Evolutionary conservation across 129 eudicot species (phyloP), one percentile per base, ranked within the genome.

Genomic region (Artemisia tridentata): DNA sequence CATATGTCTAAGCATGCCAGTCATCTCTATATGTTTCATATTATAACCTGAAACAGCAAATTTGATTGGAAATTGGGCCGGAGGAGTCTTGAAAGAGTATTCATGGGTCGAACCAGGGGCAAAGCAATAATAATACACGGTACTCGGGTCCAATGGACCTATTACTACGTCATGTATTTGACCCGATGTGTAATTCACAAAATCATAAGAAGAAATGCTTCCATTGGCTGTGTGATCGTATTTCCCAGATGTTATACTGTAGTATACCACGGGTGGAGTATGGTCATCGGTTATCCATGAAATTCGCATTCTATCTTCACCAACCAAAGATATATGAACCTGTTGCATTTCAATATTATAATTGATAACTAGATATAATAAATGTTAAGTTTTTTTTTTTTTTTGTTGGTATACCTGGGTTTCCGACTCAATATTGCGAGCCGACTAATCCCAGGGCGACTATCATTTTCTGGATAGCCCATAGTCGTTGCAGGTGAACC

Each of bases 301-400:
- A 67, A 89, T 78, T 75, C 92, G 74, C 89, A 89, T 89, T 17
- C 48, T 65, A 52, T 84, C 72, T 18, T 46, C 55, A 14, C 91
- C 96, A 3, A 72, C 86, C 73, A 83, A 45, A 47, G 96, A 83
- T 63, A 86, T 64, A 65, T 83, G 96, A 45, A 88, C 89, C 96
- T 88, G 74, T 54, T 41, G 45, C 45, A 38, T 6, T 38, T 38
- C 45, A 41, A 11, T 46, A 14, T 4, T 23, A n/a, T 10, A 38
- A 38, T 7, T 38, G 45, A 6, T 38, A 38, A 1, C 10, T 38
- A 38, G 45, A 38, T 38, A 38, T 7, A 5, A 38, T 38, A 38
- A 1, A 38, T 6, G 45, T 38, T 6, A 6, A 0, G 1, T 38
- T 38, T 38, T 38, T n/a, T n/a, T n/a, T n/a, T n/a, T n/a, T n/a